Percentiles rank a stretch among this genome's conserved stretches.
Evolutionary conservation across 139 green algal genomes (phyloP).

Genomic region (Tetratostichococcus sp.): DNA sequence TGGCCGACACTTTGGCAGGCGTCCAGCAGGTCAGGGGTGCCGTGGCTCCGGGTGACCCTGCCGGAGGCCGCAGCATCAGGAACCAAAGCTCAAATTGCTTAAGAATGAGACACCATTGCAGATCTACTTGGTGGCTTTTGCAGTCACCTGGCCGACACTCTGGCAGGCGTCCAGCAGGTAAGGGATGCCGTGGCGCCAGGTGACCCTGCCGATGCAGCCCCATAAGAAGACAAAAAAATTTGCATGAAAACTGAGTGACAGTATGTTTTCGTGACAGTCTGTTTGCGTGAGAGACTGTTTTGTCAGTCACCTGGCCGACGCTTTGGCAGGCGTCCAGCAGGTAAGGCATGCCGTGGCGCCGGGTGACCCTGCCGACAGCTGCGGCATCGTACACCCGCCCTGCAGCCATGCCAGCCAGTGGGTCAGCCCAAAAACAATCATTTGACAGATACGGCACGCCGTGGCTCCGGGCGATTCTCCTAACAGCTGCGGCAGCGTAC

Average conservation of each 20-base stretch:
- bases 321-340: slow-evolving; percentile 75
- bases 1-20: slow-evolving; percentile 69
- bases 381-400: slow-evolving; percentile 55
- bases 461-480: slow-evolving; percentile 23
- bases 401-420: slow-evolving; percentile 2
- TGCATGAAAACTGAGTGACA: too few relatives aligned
- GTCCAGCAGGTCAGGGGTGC: slow-evolving; percentile 63
- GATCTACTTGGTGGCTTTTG: too few relatives aligned
- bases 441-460: slow-evolving; percentile 55
- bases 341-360: slow-evolving; percentile 40
- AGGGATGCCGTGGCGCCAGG: slow-evolving; percentile 33
- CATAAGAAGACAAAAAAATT: too few relatives aligned
- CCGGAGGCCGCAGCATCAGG: too few relatives aligned
- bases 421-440: too few relatives aligned
- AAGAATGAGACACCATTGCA: background rate
- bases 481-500: slow-evolving; percentile 52
- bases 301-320: slow-evolving; percentile 32
- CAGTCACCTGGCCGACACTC: slow-evolving; percentile 37
- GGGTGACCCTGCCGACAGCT: slow-evolving; percentile 35
- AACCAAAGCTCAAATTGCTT: too few relatives aligned
- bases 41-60: slow-evolving; percentile 18
- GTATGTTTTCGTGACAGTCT: too few relatives aligned
- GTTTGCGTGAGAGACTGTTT: background rate
- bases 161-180: slow-evolving; percentile 77
- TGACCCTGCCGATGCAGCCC: slow-evolving; percentile 28